Evolutionary conservation across 495 filamentous ascomycete genomes (phyloP), one percentile per base, ranked within the genome.

Genomic region (Neurospora hispaniola): DNA sequence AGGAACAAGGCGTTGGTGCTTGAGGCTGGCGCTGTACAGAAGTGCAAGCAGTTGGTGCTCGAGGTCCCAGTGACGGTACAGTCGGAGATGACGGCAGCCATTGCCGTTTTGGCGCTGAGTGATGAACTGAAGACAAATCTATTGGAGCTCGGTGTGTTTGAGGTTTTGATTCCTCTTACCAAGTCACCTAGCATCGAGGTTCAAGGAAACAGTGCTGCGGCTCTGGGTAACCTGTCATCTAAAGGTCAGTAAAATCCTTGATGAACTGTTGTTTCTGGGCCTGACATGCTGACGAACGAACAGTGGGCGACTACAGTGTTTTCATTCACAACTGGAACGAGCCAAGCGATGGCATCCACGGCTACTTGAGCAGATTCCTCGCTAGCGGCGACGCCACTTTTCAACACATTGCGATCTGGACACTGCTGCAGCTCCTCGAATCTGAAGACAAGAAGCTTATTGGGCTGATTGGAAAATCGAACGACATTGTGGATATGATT

Each of bases 391-490:
- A 99, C 79, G 90, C 96, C 14, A 99, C 96, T 2, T 99, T 99
- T 85, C 96, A 99, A 80, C 96, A 99, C 80, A 99, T 99, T 76
- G 95, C 96, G 43, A 98, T 98, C 75, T 99, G 96, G 96, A 99
- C 96, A 1, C 84, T 99, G 62, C 89, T 98, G 11, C 96, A 99
- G 78, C 88, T 99, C 3, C 88, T 98, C 20, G 96, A 99, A 81
- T 97, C 96, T 0, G 94, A 96, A 78, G 94, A 99, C 76, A 87
- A 90, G 80, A 90, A 89, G 71, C 86, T 99, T 42, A 91, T 97
- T 66, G 88, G 88, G 35, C 89, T 93, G 31, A 98, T 99, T 72
- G 89, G 92, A 70, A 90, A 94, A 76, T 93, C 94, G 6, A 90
- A 94, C 44, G 92, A 95, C 71, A 89, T 99, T 77, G 90, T 98